Base-by-base conservation (phyloP, 371 early-diverging fungal species). In the Apophysomyces sp. region DNA sequence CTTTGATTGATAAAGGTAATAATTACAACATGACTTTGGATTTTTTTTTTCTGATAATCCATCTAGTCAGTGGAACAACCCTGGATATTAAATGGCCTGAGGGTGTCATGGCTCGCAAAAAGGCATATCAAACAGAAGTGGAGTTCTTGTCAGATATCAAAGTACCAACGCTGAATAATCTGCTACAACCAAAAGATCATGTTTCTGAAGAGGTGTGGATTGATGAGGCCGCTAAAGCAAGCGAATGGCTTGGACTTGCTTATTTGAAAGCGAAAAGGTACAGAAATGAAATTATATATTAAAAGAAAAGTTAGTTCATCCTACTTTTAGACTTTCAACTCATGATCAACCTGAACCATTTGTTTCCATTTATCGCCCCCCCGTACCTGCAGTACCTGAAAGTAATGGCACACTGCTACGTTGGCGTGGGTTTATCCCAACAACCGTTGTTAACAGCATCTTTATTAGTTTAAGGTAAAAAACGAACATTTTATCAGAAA, bases 221-320 rank as follows among this genome's bases (percentile, higher is more conserved):
- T 41, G 57, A 60, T 8, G 58, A 73, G 16, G 74, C 72, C 2
- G 34, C 74, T n/a, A 74, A 82, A 24, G 69, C 85, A 11, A 64
- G 80, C 13, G 88, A 89, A 62, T 89, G 89, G 89, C 54, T 89
- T 34, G 89, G 89, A 4, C 72, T 89, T 66, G 81, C 77, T 2
- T 56, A 78, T 27, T 61, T 82, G 26, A 77, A 78, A 61, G 76
- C 86, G 2, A 77, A 74, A 34, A 74, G 89, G 81, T 81, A 69
- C n/a, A 62, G 13, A 28, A 58, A 8, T 32, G 32, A 24, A 16
- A 2, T n/a, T n/a, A n/a, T n/a, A n/a, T n/a, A n/a, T n/a, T n/a
- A n/a, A n/a, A n/a, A n/a, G n/a, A n/a, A n/a, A n/a, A n/a, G 34
- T 49, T n/a, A 12, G 21, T 4, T 51, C 16, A 44, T 6, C 1